Evolutionary conservation across 257 asterid species (phyloP).

Genomic region (Capsicum chinense): DNA sequence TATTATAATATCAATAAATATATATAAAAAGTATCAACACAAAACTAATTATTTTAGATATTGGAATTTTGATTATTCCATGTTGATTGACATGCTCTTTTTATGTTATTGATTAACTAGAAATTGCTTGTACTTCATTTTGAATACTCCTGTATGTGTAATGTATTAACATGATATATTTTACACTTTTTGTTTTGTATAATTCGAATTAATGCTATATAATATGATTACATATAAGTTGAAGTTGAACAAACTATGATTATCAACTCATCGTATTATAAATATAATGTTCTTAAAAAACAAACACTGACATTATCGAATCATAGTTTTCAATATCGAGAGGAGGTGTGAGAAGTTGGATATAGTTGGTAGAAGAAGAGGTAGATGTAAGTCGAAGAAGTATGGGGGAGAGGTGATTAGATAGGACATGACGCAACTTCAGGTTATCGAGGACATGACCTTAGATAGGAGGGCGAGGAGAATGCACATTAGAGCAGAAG

Average conservation of each 20-base stretch:
- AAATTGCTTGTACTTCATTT: background rate
- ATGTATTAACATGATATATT: background rate
- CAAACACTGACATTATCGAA: background rate
- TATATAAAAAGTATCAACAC: background rate
- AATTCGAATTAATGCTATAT: background rate
- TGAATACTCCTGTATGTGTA: background rate
- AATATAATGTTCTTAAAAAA: background rate
- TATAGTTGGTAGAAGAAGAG: no score
- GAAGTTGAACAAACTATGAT: background rate
- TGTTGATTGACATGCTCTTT: background rate
- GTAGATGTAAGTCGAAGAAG: no score
- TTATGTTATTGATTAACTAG: background rate
- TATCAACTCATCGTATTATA: background rate
- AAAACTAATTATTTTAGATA: background rate
- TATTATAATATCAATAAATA: background rate
- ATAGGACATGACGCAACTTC: no score
- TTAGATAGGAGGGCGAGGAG: no score
- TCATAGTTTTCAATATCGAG: no score
- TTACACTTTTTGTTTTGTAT: background rate
- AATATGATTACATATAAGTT: background rate
- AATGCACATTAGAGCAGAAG: no score
- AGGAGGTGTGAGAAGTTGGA: no score
- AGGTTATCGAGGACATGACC: no score
- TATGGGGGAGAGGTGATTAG: no score
- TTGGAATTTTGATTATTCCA: background rate